phyloP scores from a whole-genome alignment of 2,329 filamentous ascomycete species.

The Emydomyces testavorans region DNA sequence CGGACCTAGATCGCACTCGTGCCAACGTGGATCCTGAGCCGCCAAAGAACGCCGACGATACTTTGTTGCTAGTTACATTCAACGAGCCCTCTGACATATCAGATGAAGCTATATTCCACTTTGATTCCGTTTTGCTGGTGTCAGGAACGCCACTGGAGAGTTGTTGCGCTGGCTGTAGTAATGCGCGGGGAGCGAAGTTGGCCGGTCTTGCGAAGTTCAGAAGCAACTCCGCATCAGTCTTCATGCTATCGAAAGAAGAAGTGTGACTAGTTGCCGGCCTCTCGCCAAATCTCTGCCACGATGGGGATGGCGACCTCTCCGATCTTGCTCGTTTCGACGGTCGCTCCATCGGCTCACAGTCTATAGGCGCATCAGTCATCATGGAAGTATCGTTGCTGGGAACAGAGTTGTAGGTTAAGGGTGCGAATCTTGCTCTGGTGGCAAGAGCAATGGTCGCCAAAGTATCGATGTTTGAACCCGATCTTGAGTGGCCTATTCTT shows the following conservation, averaged over 20 bases:
- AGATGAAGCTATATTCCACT: neutral
- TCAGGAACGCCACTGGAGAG: constrained; percentile 25
- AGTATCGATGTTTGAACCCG: constrained; percentile 39
- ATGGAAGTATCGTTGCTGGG: constrained; percentile 69
- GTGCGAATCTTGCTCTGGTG: constrained; percentile 36
- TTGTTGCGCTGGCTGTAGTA: constrained; percentile 15
- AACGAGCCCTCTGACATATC: neutral
- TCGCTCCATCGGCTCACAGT: constrained; percentile 28
- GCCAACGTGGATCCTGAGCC: constrained; percentile 18
- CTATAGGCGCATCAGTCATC: constrained; percentile 58
- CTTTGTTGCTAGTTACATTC: neutral
- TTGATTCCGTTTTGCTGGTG: constrained; percentile 15
- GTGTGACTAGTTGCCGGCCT: constrained; percentile 25
- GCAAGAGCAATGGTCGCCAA: constrained; percentile 42
- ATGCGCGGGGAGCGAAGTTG: constrained; percentile 23
- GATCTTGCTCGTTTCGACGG: constrained; percentile 51
- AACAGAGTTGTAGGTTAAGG: constrained; percentile 38
- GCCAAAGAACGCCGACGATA: constrained; percentile 9
- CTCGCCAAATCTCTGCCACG: constrained; percentile 22
- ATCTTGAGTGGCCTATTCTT: constrained; percentile 32
- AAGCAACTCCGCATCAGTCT: constrained; percentile 39
- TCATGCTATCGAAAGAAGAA: constrained; percentile 26
- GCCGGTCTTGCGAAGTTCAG: constrained; percentile 35
- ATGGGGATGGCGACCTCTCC: constrained; percentile 41
- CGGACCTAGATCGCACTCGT: constrained; percentile 33